Percentiles rank a stretch among this genome's conserved stretches.
Conservation (phyloP, 78 protist genomes). For the Dictyostelium purpureum region DNA sequence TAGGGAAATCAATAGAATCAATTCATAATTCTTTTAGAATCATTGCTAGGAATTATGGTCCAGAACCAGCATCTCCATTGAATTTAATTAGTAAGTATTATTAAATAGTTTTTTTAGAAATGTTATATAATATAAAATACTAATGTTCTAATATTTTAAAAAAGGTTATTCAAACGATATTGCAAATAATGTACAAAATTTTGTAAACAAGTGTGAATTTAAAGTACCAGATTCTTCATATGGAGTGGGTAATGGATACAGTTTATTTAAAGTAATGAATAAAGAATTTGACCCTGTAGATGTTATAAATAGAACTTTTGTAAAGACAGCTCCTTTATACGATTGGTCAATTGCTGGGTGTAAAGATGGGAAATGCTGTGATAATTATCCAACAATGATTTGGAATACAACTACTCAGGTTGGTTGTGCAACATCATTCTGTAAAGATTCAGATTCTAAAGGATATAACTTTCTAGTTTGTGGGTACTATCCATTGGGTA, state of each 20-base stretch:
- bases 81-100: not conserved
- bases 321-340: constrained; percentile 6
- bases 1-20: not conserved
- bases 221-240: not conserved
- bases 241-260: constrained; percentile 12
- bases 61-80: constrained; percentile 26
- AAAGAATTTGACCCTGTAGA: not conserved
- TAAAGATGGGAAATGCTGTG: constrained; percentile 5
- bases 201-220: constrained; percentile 11
- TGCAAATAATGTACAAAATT: not conserved
- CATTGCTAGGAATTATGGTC: constrained; percentile 1
- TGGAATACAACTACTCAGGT: constrained; percentile 9
- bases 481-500: constrained; percentile 56
- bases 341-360: constrained; percentile 41
- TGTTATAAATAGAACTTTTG: constrained; percentile 10
- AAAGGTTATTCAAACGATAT: not conserved
- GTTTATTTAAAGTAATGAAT: constrained; percentile 1
- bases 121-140: no score
- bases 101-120: no score
- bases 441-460: not conserved
- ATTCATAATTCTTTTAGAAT: constrained; percentile 11
- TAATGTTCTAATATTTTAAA: no score
- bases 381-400: constrained; percentile 2
- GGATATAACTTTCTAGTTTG: not conserved
- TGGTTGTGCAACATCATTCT: constrained; percentile 26